phyloP scores from a whole-genome alignment of 1,284 basidiomycete genomes.

The Pascua guehoae region DNA sequence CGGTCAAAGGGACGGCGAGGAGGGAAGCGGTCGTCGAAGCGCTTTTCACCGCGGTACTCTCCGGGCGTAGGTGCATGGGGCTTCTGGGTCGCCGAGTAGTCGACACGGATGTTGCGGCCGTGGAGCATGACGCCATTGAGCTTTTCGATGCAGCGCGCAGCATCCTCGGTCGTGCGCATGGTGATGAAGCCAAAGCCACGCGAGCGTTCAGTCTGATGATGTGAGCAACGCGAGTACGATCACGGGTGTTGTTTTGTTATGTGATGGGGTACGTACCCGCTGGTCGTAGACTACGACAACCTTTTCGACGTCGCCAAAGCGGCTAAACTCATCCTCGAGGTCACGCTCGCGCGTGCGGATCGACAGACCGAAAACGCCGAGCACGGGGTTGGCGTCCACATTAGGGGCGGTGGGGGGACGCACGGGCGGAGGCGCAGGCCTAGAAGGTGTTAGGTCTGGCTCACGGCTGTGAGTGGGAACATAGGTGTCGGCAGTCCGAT shows the following conservation, averaged over 20 bases:
- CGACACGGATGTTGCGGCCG: conserved; percentile 91
- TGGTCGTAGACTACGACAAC: conserved; percentile 99
- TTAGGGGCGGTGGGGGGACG: conserved; percentile 27
- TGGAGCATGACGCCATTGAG: conserved; percentile 92
- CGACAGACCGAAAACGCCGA: conserved; percentile 94
- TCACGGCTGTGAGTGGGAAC: background rate
- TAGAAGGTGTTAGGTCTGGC: conserved; percentile 2
- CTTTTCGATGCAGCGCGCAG: conserved; percentile 78
- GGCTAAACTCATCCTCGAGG: conserved; percentile 86
- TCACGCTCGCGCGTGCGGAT: conserved; percentile 92
- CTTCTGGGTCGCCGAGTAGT: conserved; percentile 89
- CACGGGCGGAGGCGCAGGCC: conserved; percentile 10
- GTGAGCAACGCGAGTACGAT: conserved; percentile 95
- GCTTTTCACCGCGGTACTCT: conserved; percentile 92
- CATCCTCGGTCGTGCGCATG: conserved; percentile 84
- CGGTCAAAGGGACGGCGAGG: conserved; percentile 42
- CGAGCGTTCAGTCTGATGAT: conserved; percentile 88
- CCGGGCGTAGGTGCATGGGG: conserved; percentile 95
- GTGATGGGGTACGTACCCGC: conserved; percentile 60
- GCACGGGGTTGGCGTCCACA: conserved; percentile 77
- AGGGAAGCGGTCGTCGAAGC: conserved; percentile 51
- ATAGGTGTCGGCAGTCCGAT: background rate
- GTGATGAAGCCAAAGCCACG: conserved; percentile 97
- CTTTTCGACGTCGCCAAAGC: conserved; percentile 88
- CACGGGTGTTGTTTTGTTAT: conserved; percentile 81